These are phyloP conservation scores for Floccularia luteovirens DNA, from an alignment of 768 basidiomycete genomes.

Conservation along the genomic window DNA sequence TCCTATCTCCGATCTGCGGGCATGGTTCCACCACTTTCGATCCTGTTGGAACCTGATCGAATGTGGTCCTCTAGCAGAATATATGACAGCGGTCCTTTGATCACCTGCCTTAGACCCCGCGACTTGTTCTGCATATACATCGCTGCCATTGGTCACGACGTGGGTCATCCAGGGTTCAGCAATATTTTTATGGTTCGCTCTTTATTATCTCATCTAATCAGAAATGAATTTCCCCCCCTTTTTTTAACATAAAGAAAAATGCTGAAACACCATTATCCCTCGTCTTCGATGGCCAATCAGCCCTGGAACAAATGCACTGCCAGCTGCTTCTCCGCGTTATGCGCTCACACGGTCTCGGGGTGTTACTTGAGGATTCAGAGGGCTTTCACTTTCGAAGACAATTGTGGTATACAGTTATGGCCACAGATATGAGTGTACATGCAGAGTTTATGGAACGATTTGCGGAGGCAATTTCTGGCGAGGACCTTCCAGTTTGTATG, in stretches of 20 bases:
- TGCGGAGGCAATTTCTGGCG: slow-evolving; percentile 35
- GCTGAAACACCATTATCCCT: slow-evolving; percentile 83
- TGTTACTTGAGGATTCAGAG: slow-evolving; percentile 51
- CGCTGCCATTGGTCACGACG: slow-evolving; percentile 96
- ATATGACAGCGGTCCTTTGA: slow-evolving; percentile 28
- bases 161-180: slow-evolving; percentile 91
- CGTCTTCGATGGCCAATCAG: slow-evolving; percentile 84
- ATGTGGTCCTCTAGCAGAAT: slow-evolving; percentile 28
- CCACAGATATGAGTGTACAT: slow-evolving; percentile 95
- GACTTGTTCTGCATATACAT: slow-evolving; percentile 84
- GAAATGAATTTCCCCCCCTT: not conserved
- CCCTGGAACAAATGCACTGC: slow-evolving; percentile 90
- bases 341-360: slow-evolving; percentile 69
- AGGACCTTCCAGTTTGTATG: slow-evolving; percentile 26
- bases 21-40: slow-evolving; percentile 71
- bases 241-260: slow-evolving; percentile 61
- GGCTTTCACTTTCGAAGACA: slow-evolving; percentile 58
- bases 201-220: slow-evolving; percentile 1
- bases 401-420: slow-evolving; percentile 76
- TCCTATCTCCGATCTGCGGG: slow-evolving; percentile 75
- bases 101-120: slow-evolving; percentile 44
- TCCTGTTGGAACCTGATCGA: slow-evolving; percentile 47
- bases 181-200: slow-evolving; percentile 89
- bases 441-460: slow-evolving; percentile 74
- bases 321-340: slow-evolving; percentile 74